Evolutionary conservation across 306 rosid species (phyloP).

Genomic region (Elaeagnus macrophylla): DNA sequence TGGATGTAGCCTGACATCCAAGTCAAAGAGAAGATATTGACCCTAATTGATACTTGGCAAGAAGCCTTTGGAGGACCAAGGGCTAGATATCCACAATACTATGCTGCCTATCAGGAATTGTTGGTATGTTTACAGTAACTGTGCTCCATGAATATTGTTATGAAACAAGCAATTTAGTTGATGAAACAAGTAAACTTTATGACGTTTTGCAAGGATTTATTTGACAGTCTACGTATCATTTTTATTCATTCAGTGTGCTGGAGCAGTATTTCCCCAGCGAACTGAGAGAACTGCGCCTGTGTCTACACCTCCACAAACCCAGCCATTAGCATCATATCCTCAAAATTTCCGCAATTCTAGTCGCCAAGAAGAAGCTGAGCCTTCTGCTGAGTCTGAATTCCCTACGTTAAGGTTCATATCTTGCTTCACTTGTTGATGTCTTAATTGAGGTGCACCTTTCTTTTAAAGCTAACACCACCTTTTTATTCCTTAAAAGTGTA

Average conservation of each 20-base stretch:
- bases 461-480: not conserved
- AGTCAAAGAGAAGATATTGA: slow-evolving; percentile 88
- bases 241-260: slow-evolving; percentile 61
- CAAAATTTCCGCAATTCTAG: slow-evolving; percentile 50
- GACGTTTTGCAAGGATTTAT: too few relatives aligned
- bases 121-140: slow-evolving; percentile 44
- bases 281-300: slow-evolving; percentile 73
- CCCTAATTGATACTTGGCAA: slow-evolving; percentile 93
- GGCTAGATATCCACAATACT: slow-evolving; percentile 93
- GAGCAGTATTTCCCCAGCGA: slow-evolving; percentile 87
- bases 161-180: slow-evolving; percentile 2
- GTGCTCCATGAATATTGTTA: not conserved
- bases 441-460: slow-evolving; percentile 1
- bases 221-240: too few relatives aligned
- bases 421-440: slow-evolving; percentile 16
- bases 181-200: not conserved
- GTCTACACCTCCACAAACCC: slow-evolving; percentile 86
- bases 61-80: slow-evolving; percentile 97
- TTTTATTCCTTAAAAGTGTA: not conserved
- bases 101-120: slow-evolving; percentile 87
- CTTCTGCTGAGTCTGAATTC: slow-evolving; percentile 71
- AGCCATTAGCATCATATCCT: slow-evolving; percentile 74
- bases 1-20: slow-evolving; percentile 63
- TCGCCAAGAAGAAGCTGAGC: slow-evolving; percentile 44
- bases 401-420: slow-evolving; percentile 69